These are phyloP conservation scores for Moesziomyces parantarcticus DNA, from an alignment of 1,284 basidiomycete species.

Conservation along the genomic window DNA sequence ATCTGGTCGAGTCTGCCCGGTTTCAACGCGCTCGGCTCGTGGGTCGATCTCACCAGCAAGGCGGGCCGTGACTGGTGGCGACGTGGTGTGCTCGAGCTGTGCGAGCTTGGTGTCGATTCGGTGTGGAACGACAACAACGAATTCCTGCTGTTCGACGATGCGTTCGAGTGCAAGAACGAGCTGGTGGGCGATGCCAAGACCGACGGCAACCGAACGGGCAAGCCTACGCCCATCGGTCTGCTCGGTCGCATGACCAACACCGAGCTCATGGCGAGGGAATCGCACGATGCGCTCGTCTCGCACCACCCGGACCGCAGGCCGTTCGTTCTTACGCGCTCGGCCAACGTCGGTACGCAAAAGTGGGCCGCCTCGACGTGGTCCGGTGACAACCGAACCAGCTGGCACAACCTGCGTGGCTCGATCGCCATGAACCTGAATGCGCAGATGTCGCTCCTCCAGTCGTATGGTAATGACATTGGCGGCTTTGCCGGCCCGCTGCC, in stretches of 20 bases:
- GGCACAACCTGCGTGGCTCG: conserved; percentile 69
- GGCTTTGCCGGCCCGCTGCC: conserved; percentile 70
- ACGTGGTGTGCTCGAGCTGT: conserved; percentile 67
- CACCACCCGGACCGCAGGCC: conserved; percentile 65
- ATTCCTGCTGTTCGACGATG: conserved; percentile 69
- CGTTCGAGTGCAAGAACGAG: conserved; percentile 62
- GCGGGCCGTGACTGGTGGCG: conserved; percentile 70
- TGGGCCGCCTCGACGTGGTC: conserved; percentile 70
- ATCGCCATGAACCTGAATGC: conserved; percentile 66
- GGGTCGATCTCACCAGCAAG: conserved; percentile 69
- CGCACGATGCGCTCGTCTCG: conserved; percentile 65
- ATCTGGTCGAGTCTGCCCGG: conserved; percentile 69
- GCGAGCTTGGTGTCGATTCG: conserved; percentile 69
- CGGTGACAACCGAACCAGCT: conserved; percentile 69
- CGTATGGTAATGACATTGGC: conserved; percentile 68
- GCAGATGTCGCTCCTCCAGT: conserved; percentile 66
- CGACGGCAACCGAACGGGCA: conserved; percentile 35
- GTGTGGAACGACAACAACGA: conserved; percentile 71
- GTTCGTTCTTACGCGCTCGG: conserved; percentile 69
- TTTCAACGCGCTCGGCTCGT: conserved; percentile 68
- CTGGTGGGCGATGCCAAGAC: conserved; percentile 28
- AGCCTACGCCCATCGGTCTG: conserved; percentile 59
- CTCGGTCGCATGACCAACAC: conserved; percentile 69
- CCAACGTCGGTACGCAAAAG: conserved; percentile 70
- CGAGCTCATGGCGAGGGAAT: conserved; percentile 69